These are phyloP conservation scores for Leccinum subgranulosum DNA, from an alignment of 768 basidiomycete species.

Conservation along the genomic window DNA sequence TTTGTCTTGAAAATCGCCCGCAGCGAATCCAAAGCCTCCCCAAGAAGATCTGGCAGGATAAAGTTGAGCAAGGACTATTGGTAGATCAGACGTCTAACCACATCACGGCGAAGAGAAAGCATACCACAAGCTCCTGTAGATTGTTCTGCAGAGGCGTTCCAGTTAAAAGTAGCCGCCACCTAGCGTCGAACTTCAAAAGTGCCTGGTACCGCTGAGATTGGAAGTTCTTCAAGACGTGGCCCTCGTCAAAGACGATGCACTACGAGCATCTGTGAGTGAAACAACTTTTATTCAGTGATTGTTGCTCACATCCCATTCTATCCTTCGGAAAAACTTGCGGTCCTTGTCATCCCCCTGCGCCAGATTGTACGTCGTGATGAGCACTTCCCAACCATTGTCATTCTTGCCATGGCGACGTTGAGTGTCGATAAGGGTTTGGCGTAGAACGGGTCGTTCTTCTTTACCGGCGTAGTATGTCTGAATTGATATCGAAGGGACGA, in stretches of 20 bases:
- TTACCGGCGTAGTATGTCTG: conserved; percentile 95
- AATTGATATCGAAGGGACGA: conserved; percentile 81
- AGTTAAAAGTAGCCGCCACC: conserved; percentile 89
- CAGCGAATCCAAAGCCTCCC: conserved; percentile 69
- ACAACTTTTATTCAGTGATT: not conserved
- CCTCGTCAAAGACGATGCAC: conserved; percentile 96
- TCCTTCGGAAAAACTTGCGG: conserved; percentile 87
- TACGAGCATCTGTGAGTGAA: conserved; percentile 30
- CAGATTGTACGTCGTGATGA: conserved; percentile 94
- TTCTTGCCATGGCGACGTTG: conserved; percentile 45
- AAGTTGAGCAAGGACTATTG: conserved; percentile 93
- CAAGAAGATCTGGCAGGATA: conserved; percentile 90
- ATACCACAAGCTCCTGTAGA: conserved; percentile 82
- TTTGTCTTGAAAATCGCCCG: conserved; percentile 97
- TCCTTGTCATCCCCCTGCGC: conserved; percentile 86
- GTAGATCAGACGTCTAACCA: conserved; percentile 5
- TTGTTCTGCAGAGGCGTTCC: conserved; percentile 96
- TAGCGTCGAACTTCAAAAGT: conserved; percentile 77
- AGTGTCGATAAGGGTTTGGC: conserved; percentile 67
- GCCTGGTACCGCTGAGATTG: conserved; percentile 95
- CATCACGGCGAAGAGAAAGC: conserved; percentile 23
- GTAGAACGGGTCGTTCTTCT: conserved; percentile 72
- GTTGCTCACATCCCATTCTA: conserved; percentile 84
- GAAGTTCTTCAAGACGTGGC: conserved; percentile 96
- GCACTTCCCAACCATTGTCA: conserved; percentile 80